phyloP scores from a whole-genome alignment of 495 filamentous ascomycete genomes.

The Beverwykella pulmonaria region DNA sequence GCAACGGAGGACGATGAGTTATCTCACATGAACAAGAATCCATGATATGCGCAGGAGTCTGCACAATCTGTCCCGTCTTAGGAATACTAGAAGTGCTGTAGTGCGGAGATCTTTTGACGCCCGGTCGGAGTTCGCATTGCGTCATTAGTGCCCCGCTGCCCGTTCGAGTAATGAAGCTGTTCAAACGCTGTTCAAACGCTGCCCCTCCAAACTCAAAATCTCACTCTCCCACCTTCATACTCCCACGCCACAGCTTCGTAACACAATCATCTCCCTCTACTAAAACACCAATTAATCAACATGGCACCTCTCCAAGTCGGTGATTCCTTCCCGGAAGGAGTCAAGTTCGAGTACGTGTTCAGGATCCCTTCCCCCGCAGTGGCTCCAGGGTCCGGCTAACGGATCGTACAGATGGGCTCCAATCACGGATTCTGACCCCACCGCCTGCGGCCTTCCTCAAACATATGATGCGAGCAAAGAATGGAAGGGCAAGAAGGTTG shows the following conservation, averaged over 20 bases:
- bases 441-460: slow-evolving; percentile 75
- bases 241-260: neutral
- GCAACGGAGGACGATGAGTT: neutral
- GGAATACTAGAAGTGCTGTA: neutral
- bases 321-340: slow-evolving; percentile 78
- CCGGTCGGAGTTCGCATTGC: slow-evolving; percentile 1
- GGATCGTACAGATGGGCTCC: slow-evolving; percentile 45
- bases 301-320: slow-evolving; percentile 79
- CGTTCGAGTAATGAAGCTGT: neutral
- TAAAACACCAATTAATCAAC: slow-evolving; percentile 35
- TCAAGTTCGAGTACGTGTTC: slow-evolving; percentile 68
- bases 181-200: too few species aligned
- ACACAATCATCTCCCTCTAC: neutral
- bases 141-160: slow-evolving; percentile 6
- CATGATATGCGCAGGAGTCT: neutral
- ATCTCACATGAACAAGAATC: neutral
- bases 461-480: slow-evolving; percentile 84
- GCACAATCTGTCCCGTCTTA: neutral
- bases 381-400: slow-evolving; percentile 42
- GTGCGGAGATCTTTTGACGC: neutral
- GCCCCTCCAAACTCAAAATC: neutral
- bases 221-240: neutral
- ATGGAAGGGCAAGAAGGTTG: slow-evolving; percentile 84
- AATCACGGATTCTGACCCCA: slow-evolving; percentile 49
- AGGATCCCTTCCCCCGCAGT: slow-evolving; percentile 13